Conservation (phyloP, 495 filamentous ascomycete species). For the Poronia punctata region DNA sequence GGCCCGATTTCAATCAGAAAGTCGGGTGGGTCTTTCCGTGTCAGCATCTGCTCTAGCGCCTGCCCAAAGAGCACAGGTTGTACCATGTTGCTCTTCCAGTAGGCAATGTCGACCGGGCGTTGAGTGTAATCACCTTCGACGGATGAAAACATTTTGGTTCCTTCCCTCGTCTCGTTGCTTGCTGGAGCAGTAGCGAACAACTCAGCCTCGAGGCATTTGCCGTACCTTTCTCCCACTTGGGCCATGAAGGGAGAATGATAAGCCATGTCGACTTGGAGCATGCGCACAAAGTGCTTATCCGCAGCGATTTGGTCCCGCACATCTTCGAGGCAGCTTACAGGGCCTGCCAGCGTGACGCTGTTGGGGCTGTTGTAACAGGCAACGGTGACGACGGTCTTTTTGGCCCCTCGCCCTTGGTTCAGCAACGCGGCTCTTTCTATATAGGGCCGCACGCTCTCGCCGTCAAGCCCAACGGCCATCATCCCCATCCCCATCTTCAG, state of each 20-base stretch:
- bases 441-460: neutral
- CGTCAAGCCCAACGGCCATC: neutral
- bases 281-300: slow-evolving; percentile 32
- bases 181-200: neutral
- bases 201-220: slow-evolving; percentile 11
- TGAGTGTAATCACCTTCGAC: slow-evolving; percentile 25
- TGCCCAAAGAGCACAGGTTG: slow-evolving; percentile 28
- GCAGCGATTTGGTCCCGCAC: slow-evolving; percentile 30
- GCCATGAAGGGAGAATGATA: slow-evolving; percentile 47
- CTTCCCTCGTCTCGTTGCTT: neutral
- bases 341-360: slow-evolving; percentile 30
- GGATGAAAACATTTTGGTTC: slow-evolving; percentile 28
- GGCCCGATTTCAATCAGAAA: slow-evolving; percentile 48
- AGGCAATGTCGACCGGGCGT: slow-evolving; percentile 15
- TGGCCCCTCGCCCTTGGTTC: slow-evolving; percentile 14
- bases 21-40: slow-evolving; percentile 4
- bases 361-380: slow-evolving; percentile 36
- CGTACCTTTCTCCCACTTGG: slow-evolving; percentile 23
- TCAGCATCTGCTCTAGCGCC: slow-evolving; percentile 15
- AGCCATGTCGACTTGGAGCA: slow-evolving; percentile 39
- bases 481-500: slow-evolving; percentile 11
- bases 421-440: slow-evolving; percentile 18
- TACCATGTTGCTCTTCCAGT: slow-evolving; percentile 33
- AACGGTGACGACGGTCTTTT: no score
- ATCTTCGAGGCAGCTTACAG: slow-evolving; percentile 14